Base-by-base conservation (phyloP, 495 filamentous ascomycete species). In the Trichodelitschia bisporula region DNA sequence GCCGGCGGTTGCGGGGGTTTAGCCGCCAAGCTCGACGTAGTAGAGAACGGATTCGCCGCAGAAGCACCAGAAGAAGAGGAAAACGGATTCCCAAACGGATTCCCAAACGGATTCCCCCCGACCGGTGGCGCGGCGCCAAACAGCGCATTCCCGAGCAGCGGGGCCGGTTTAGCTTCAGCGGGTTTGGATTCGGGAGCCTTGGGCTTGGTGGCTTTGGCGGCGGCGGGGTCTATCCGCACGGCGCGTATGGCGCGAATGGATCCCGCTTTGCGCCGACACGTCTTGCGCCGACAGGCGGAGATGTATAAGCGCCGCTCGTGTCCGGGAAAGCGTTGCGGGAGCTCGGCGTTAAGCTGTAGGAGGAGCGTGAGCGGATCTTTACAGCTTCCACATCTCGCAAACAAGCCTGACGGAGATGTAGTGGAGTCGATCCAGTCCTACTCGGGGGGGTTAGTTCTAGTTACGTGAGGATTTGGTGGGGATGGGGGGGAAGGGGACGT, bases 321-420 rank as follows among this genome's bases (percentile, higher is more conserved):
- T 15, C 66, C 67, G 13, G 77, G 75, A 45, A 89, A 90, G 20
- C 64, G 58, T 21, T 89, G 73, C 13, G 78, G 82, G 21, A 99
- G 58, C 36, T 91, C 82, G 41, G 69, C 84, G 51, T 99, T 77
- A 26, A 99, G 59, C 49, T 95, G 79, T 25, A 99, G 63, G 9
- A 95, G 64, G 3, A 93, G 59, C 0, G 68, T 60, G 71, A 93
- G 82, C 24, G 77, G 49, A 18, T 63, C 61, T 34, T 80, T 80
- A 62, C 86, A 99, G 39, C 76, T 62, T 50, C 75, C 83, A 57
- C 86, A 99, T 54, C 69, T 73, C 19, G 74, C 79, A 3, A 91
- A 62, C 0, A 69, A 59, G 13, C 75, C 74, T 2, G 76, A 72
- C n/a, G 83, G 76, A 9, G 75, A 59, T 21, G 59, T 62, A 31